Conservation (phyloP, 2,329 filamentous ascomycete genomes). For the Alternaria alternata region DNA sequence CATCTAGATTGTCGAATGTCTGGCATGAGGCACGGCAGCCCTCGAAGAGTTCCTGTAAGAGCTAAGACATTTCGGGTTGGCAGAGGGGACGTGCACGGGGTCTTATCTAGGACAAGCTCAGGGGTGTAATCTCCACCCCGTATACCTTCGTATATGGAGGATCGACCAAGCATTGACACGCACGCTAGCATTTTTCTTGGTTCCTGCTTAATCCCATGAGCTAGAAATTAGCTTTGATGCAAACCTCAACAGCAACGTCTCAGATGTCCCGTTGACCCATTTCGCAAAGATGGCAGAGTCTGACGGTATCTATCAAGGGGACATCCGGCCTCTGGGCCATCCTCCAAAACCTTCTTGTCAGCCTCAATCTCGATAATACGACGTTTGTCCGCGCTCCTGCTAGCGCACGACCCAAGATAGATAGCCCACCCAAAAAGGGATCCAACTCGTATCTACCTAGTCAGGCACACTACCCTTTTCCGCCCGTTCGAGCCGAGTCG, state of each 20-base stretch:
- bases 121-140: constrained; percentile 12
- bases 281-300: constrained; percentile 29
- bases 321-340: constrained; percentile 24
- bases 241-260: constrained; percentile 26
- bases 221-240: constrained; percentile 24
- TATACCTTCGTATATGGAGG: constrained; percentile 8
- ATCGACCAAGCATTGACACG: constrained; percentile 28
- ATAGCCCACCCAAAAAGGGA: constrained; percentile 30
- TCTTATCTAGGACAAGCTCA: constrained; percentile 32
- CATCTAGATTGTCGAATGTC: constrained; percentile 18
- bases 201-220: constrained; percentile 24
- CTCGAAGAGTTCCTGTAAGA: constrained; percentile 8
- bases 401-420: constrained; percentile 29
- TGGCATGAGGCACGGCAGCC: constrained; percentile 17
- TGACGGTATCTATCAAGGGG: constrained; percentile 24
- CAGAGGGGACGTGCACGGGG: constrained; percentile 24
- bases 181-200: constrained; percentile 31
- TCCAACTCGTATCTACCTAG: constrained; percentile 29
- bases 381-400: constrained; percentile 26
- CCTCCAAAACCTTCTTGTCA: constrained; percentile 23
- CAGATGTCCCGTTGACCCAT: constrained; percentile 22
- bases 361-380: constrained; percentile 25
- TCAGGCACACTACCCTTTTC: constrained; percentile 31
- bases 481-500: constrained; percentile 23
- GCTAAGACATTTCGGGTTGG: constrained; percentile 19